Evolutionary conservation across 73 alveolate species (phyloP).

Genomic region (Paraurostyla sp.): DNA sequence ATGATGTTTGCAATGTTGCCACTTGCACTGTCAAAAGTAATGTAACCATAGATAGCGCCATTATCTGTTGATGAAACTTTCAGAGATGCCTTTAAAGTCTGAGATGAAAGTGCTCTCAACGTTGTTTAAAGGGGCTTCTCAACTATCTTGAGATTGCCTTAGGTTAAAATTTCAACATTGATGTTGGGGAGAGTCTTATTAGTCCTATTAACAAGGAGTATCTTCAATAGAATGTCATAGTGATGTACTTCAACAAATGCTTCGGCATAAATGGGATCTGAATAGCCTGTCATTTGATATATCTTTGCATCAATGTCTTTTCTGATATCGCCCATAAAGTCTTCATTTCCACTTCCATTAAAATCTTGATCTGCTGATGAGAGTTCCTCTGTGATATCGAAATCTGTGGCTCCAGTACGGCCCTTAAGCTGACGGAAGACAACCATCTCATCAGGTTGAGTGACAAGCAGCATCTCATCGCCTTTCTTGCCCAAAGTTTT

Average conservation of each 20-base stretch:
- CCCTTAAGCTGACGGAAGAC: slow-evolving; percentile 84
- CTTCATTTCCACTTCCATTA: slow-evolving; percentile 61
- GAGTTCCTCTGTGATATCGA: slow-evolving; percentile 84
- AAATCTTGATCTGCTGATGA: slow-evolving; percentile 34
- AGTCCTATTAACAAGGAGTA: slow-evolving; percentile 86
- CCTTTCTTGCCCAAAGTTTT: not conserved
- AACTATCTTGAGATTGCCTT: slow-evolving; percentile 90
- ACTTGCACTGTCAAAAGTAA: slow-evolving; percentile 89
- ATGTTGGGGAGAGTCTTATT: slow-evolving; percentile 91
- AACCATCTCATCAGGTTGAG: slow-evolving; percentile 72
- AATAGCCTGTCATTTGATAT: slow-evolving; percentile 92
- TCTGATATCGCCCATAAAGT: slow-evolving; percentile 40
- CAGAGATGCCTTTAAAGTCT: slow-evolving; percentile 80
- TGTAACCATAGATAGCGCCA: slow-evolving; percentile 94
- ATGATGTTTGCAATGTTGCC: slow-evolving; percentile 89
- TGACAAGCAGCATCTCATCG: slow-evolving; percentile 23
- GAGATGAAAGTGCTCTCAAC: slow-evolving; percentile 85
- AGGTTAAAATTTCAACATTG: slow-evolving; percentile 84
- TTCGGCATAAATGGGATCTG: slow-evolving; percentile 97
- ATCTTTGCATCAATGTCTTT: slow-evolving; percentile 55
- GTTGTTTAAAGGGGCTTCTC: slow-evolving; percentile 92
- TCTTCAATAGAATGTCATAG: slow-evolving; percentile 90
- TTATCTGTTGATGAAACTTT: slow-evolving; percentile 91
- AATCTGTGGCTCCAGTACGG: slow-evolving; percentile 72
- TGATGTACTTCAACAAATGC: slow-evolving; percentile 88